A percentile compares a stretch with the other conserved stretches of the same genome.
Evolutionary conservation across 2,329 filamentous ascomycete genomes (phyloP).

Genomic region (Hypomyces rosellus): DNA sequence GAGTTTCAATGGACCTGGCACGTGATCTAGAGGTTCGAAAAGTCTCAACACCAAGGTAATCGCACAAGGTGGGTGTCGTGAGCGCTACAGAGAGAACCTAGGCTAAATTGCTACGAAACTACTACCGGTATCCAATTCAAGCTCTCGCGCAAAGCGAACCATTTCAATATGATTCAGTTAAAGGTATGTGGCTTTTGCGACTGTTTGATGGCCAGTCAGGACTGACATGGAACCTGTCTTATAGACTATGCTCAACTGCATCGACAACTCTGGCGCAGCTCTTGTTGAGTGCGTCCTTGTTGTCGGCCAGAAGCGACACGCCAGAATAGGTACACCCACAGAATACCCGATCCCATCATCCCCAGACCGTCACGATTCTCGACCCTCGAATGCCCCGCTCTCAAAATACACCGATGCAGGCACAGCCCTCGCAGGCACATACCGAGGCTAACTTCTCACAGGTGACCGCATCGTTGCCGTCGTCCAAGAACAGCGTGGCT

Average conservation of each 20-base stretch:
- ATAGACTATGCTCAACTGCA: conserved; percentile 96
- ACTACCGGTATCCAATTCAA: too few species aligned
- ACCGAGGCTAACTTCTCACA: conserved; percentile 28
- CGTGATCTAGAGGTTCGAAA: conserved; percentile 8
- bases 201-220: too few species aligned
- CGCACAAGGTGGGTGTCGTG: not conserved
- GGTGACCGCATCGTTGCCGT: conserved; percentile 96
- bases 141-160: conserved; percentile 11
- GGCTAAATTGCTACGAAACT: too few species aligned
- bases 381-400: too few species aligned
- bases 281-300: conserved; percentile 95
- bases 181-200: conserved; percentile 47
- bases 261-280: conserved; percentile 98
- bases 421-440: too few species aligned
- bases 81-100: too few species aligned
- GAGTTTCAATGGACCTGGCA: not conserved
- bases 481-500: conserved; percentile 90
- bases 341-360: not conserved
- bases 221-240: too few species aligned
- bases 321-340: conserved; percentile 70
- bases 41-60: conserved; percentile 3
- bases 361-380: too few species aligned
- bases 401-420: too few species aligned
- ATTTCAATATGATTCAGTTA: conserved; percentile 78
- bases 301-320: conserved; percentile 81